phyloP scores from a whole-genome alignment of 257 asterid species.

The Misopates orontium region DNA sequence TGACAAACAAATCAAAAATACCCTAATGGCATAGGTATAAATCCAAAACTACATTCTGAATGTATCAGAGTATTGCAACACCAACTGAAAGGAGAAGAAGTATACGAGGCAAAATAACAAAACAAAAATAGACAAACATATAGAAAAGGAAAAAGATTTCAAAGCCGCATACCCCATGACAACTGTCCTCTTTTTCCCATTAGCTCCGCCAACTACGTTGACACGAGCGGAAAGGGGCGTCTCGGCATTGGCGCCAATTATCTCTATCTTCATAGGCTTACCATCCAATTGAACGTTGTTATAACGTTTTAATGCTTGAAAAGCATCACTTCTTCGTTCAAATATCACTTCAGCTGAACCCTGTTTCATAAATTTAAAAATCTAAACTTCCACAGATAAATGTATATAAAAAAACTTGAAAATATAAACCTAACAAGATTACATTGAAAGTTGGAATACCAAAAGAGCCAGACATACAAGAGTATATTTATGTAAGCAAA shows the following conservation, averaged over 20 bases:
- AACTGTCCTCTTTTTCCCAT: conserved; percentile 66
- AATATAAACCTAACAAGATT: too few species aligned
- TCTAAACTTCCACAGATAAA: neutral
- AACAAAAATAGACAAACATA: neutral
- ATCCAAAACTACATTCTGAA: neutral
- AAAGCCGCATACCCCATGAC: conserved; percentile 50
- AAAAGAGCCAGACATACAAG: too few species aligned
- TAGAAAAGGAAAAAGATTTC: neutral
- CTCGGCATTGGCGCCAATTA: conserved; percentile 53
- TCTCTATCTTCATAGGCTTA: conserved; percentile 83
- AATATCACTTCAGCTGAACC: conserved; percentile 88
- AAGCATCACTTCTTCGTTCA: conserved; percentile 78
- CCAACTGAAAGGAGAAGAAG: neutral
- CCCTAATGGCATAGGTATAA: too few species aligned
- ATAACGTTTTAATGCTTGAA: conserved; percentile 72
- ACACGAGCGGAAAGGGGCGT: conserved; percentile 65
- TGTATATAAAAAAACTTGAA: too few species aligned
- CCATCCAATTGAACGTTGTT: conserved; percentile 91
- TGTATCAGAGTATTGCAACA: neutral
- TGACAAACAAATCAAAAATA: too few species aligned
- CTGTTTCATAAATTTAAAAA: conserved; percentile 35
- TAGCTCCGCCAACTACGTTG: conserved; percentile 65
- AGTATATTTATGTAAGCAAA: too few species aligned
- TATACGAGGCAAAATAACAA: neutral
- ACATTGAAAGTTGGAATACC: too few species aligned